Evolutionary conservation across 371 early-diverging fungal genomes (phyloP), one percentile per base, ranked within the genome.

Genomic region (Lichtheimia ramosa): DNA sequence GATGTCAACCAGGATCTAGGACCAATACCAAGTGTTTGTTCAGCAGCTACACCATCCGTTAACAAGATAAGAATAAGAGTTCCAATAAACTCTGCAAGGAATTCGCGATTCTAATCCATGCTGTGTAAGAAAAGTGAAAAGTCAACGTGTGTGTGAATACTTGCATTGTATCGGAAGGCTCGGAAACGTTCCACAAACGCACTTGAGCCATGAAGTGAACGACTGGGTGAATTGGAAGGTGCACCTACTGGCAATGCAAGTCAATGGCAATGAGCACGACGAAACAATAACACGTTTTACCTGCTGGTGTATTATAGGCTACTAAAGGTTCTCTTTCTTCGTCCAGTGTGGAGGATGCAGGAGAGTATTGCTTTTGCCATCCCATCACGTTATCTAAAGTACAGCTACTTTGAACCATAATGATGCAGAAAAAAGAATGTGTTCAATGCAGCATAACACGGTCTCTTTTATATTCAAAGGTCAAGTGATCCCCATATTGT

Each of bases 31-130:
- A 78, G 61, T 3, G 77, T 70, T 51, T 75, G 71, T 65, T 87
- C 85, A 16, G 87, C 87, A 15, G 85, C 77, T 14, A 84, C 83
- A 42, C 89, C 89, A 59, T 83, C 77, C 15, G 89, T 89, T 39
- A 93, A 79, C 41, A 89, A 55, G 16, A 92, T 70, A 34, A 93
- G 73, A 16, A 91, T 66, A 53, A 83, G 74, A 5, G 94, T 93
- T 27, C 93, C 93, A 59, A 92, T 79, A 61, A 92, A 90, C 81
- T 93, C 94, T 48, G 92, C 92, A 20, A 92, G 67, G 50, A 84
- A 87, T 68, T 89, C 88, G 58, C 90, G 80, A 20, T 62, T 51
- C 62, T 62, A 50, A 21, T 40, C 7, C 6, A 7, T 8, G 5
- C 4, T 3, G 8, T n/a, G 12, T 28, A 34, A n/a, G 48, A 24